A percentile compares a stretch with the other conserved stretches of the same genome.
phyloP scores from a whole-genome alignment of 2,329 filamentous ascomycete genomes.

The Botrytis fragariae region DNA sequence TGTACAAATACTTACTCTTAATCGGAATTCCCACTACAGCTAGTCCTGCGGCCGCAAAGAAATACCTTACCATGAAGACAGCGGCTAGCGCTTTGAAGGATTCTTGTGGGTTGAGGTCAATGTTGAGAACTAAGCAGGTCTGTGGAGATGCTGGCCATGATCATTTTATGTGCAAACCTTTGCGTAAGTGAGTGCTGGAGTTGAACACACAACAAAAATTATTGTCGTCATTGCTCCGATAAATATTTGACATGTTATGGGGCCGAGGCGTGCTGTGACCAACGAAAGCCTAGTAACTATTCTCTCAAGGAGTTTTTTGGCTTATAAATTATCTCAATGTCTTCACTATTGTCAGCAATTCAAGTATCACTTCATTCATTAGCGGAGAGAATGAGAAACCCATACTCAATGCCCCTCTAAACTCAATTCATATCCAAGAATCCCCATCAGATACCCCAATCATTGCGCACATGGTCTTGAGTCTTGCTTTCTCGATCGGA shows the following conservation, averaged over 20 bases:
- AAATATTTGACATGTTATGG: background rate
- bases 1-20: background rate
- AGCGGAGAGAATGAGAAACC: background rate
- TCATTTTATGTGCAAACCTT: background rate
- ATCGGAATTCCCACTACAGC: slow-evolving; percentile 11
- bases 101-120: slow-evolving; percentile 18
- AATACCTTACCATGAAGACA: slow-evolving; percentile 17
- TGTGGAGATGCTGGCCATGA: background rate
- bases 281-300: background rate
- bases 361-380: no score
- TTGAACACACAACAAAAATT: background rate
- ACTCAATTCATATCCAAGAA: no score
- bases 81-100: slow-evolving; percentile 19
- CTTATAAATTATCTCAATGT: background rate
- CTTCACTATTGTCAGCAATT: background rate
- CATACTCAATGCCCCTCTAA: background rate
- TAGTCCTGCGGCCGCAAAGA: slow-evolving; percentile 13
- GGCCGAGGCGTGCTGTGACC: background rate
- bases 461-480: no score
- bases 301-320: background rate
- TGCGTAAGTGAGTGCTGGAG: no score
- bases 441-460: no score
- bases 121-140: background rate
- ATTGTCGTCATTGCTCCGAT: background rate
- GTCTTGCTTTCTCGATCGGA: no score